These are phyloP conservation scores for Exophiala lecanii-corni DNA, from an alignment of 2,329 filamentous ascomycete species.

Conservation along the genomic window DNA sequence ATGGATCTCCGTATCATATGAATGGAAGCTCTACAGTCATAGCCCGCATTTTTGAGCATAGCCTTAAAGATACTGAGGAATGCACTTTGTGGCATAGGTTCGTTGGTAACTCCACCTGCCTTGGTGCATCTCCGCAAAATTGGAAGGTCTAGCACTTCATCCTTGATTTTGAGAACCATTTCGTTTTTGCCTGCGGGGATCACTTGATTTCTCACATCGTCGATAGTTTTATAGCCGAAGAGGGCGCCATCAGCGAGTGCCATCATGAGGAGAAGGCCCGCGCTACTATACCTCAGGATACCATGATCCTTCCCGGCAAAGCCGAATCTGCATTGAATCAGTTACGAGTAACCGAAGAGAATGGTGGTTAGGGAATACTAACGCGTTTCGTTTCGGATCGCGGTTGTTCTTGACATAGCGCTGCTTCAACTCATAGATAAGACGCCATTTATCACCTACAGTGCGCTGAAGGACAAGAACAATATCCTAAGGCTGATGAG, in stretches of 20 bases:
- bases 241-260: slow-evolving; percentile 16
- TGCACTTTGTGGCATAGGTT: slow-evolving; percentile 14
- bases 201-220: slow-evolving; percentile 9
- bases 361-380: background rate
- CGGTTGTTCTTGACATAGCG: slow-evolving; percentile 22
- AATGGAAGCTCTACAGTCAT: slow-evolving; percentile 12
- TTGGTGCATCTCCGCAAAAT: slow-evolving; percentile 19
- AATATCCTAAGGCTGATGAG: slow-evolving; percentile 9
- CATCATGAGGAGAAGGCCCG: slow-evolving; percentile 10
- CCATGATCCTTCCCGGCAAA: slow-evolving; percentile 10
- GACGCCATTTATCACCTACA: slow-evolving; percentile 5
- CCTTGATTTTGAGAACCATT: slow-evolving; percentile 8
- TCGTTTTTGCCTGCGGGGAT: slow-evolving; percentile 14
- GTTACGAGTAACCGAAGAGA: background rate
- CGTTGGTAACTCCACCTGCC: slow-evolving; percentile 10
- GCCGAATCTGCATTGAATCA: slow-evolving; percentile 9
- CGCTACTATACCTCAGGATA: slow-evolving; percentile 13
- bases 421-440: slow-evolving; percentile 19
- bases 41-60: slow-evolving; percentile 14
- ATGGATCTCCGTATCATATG: slow-evolving; percentile 10
- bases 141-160: slow-evolving; percentile 4
- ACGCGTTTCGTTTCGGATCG: slow-evolving; percentile 15
- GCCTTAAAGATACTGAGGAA: slow-evolving; percentile 11
- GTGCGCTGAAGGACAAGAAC: slow-evolving; percentile 10
- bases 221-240: slow-evolving; percentile 12